A percentile compares a stretch with the other conserved stretches of the same genome.
These are phyloP conservation scores for Neurospora cerealis DNA, from an alignment of 495 filamentous ascomycete genomes.

Conservation along the genomic window DNA sequence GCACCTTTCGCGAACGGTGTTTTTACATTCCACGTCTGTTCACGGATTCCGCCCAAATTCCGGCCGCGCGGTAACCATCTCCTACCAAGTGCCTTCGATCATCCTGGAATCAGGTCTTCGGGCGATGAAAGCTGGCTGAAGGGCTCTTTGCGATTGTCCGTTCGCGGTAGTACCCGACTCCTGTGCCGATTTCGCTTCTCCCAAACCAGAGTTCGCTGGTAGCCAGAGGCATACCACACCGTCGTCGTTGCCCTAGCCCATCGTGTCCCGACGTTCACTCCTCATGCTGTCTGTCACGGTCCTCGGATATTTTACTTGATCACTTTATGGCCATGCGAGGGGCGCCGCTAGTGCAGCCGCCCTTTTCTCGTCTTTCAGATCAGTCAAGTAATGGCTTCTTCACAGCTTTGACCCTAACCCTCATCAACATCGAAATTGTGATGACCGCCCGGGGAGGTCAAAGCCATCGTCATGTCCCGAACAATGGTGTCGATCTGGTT, in stretches of 20 bases:
- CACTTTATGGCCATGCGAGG: neutral
- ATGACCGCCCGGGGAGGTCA: neutral
- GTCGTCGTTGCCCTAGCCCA: neutral
- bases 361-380: neutral
- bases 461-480: neutral
- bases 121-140: neutral
- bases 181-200: neutral
- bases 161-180: neutral
- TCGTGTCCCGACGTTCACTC: neutral
- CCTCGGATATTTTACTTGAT: neutral
- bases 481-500: neutral
- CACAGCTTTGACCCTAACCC: neutral
- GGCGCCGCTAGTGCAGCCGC: neutral
- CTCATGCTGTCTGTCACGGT: neutral
- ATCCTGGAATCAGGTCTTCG: neutral
- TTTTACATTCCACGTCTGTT: neutral
- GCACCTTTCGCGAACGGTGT: neutral
- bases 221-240: neutral
- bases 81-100: neutral
- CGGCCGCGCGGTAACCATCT: neutral
- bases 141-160: neutral
- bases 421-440: neutral
- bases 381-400: neutral
- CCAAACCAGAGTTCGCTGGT: neutral
- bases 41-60: neutral